Percentiles rank a stretch among this genome's conserved stretches.
These are phyloP conservation scores for Rheum nobile DNA, from an alignment of 148 eudicot genomes.

Conservation along the genomic window DNA sequence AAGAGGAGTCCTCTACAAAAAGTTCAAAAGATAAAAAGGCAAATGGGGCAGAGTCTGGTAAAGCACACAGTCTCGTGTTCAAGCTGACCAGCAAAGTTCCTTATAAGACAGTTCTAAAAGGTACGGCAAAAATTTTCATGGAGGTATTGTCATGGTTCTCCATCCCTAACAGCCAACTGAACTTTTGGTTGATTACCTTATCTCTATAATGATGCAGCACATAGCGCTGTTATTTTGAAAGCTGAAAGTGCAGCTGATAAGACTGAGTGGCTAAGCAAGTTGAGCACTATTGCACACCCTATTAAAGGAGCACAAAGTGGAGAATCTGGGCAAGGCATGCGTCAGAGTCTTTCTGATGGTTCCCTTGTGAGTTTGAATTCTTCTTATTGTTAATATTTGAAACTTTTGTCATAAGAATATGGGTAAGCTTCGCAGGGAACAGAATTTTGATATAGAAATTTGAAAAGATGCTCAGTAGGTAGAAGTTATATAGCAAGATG, in stretches of 20 bases:
- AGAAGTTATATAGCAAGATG: no score
- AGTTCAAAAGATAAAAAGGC: slow-evolving; percentile 92
- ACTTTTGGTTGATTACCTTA: neutral
- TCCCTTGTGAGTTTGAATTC: slow-evolving; percentile 59
- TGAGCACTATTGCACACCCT: slow-evolving; percentile 49
- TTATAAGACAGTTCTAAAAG: slow-evolving; percentile 94
- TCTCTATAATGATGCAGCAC: slow-evolving; percentile 45
- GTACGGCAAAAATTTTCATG: slow-evolving; percentile 15
- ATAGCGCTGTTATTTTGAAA: slow-evolving; percentile 81
- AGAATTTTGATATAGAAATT: neutral
- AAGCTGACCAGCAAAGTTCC: slow-evolving; percentile 86
- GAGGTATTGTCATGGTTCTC: neutral
- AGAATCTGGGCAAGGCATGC: slow-evolving; percentile 55
- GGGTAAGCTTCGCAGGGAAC: neutral
- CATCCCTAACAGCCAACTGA: neutral
- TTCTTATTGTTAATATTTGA: neutral
- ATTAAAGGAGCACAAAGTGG: slow-evolving; percentile 57
- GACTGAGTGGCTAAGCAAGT: slow-evolving; percentile 79
- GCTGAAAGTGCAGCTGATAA: slow-evolving; percentile 86
- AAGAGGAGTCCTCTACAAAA: slow-evolving; percentile 74
- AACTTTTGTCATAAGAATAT: neutral
- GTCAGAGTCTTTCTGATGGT: slow-evolving; percentile 89
- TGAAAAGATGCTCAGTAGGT: no score
- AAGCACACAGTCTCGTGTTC: slow-evolving; percentile 58
- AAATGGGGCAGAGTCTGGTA: slow-evolving; percentile 60